Evolutionary conservation across 805 yeast species (phyloP), one percentile per base, ranked within the genome.

Genomic region (Kazachstania taianensis): DNA sequence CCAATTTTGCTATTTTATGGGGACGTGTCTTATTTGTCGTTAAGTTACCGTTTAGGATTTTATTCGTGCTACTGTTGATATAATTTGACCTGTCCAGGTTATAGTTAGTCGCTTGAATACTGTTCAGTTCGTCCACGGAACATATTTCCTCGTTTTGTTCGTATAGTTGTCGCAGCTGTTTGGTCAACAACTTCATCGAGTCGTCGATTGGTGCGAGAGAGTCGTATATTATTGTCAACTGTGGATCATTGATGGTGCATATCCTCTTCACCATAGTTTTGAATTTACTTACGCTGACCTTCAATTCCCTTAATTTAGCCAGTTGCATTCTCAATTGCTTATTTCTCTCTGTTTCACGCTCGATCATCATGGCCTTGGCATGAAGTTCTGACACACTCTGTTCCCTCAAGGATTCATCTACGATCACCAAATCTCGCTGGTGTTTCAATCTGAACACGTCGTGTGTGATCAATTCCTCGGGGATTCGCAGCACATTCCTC

Each of bases 401-500:
- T 3, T 37, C 39, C 8, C 37, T 31, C 20, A 42, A 35, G 6
- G 26, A 26, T 5, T 39, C 38, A 26, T 45, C 39, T 1, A 43
- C 44, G 46, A 46, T 23, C 3, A 41, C 59, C n/a, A 81, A 48
- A 2, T 67, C 73, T 35, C 71, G 67, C 39, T 87, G 92, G 50
- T 84, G 92, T 33, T 67, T 68, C 32, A 86, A 61, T 32, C 79
- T 57, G 37, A 87, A 61, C 65, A 73, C 75, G 5, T 94, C 94
- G 9, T 63, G 71, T 3, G 68, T 69, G 1, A 80, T 66, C 23
- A 83, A 62, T 10, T 76, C 81, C 5, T 58, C 59, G 0, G 95
- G 94, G 13, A 87, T 62, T 9, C 70, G 70, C 37, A 87, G 65
- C 9, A 87, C 73, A 52, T 87, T 87, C 50, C 95, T 62, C 34